Evolutionary conservation across 108 stramenopile species (phyloP).

Genomic region (Stephanodiscus triporus): DNA sequence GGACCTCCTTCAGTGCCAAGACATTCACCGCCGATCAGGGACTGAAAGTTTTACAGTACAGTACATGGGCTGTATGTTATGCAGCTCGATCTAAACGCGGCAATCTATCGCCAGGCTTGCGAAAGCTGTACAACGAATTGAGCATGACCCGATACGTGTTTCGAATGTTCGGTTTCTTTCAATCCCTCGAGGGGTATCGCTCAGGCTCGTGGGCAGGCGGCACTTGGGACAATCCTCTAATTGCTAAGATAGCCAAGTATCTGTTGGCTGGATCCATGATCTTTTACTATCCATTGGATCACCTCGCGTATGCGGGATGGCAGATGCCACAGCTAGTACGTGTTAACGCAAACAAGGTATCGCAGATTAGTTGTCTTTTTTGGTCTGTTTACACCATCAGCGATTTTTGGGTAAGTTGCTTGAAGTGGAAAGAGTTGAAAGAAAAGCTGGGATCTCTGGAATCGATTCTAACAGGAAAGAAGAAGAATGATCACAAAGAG

Average conservation of each 20-base stretch:
- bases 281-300: conserved; percentile 77
- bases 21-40: conserved; percentile 61
- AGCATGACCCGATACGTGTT: conserved; percentile 67
- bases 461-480: conserved; percentile 25
- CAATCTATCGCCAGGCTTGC: conserved; percentile 32
- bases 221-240: conserved; percentile 37
- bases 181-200: conserved; percentile 63
- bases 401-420: conserved; percentile 54
- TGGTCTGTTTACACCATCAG: conserved; percentile 69
- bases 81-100: conserved; percentile 39
- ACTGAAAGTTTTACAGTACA: conserved; percentile 74
- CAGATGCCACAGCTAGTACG: conserved; percentile 54
- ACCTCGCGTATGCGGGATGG: conserved; percentile 74
- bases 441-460: conserved; percentile 30
- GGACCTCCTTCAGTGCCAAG: conserved; percentile 28
- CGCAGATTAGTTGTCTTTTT: conserved; percentile 71
- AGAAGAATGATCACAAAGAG: conserved; percentile 38
- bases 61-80: conserved; percentile 62
- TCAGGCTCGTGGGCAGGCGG: conserved; percentile 62
- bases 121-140: conserved; percentile 58
- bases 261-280: conserved; percentile 78
- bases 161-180: conserved; percentile 69
- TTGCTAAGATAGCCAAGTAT: conserved; percentile 58
- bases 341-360: conserved; percentile 53
- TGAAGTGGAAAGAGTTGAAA: conserved; percentile 47